Evolutionary conservation across 1,284 basidiomycete genomes (phyloP), one percentile per base, ranked within the genome.

Genomic region (Coniferiporia sulphurascens): DNA sequence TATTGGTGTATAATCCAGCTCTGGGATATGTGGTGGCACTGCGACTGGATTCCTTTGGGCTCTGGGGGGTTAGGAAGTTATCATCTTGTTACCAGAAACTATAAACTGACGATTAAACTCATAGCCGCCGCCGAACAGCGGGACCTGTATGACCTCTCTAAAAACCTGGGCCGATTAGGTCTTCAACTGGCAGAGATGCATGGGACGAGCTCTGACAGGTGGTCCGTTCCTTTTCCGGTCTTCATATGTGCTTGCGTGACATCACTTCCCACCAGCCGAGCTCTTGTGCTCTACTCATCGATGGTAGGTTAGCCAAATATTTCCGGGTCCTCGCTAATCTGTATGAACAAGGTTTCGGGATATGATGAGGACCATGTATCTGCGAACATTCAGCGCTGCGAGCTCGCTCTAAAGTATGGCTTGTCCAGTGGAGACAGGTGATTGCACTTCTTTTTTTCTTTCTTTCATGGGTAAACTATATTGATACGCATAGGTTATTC

Each of bases 11-110:
- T 57, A 36, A 21, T 43, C 9, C 58, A 87, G 84, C 34, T 81
- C 77, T 59, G 86, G 86, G 1, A 84, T 89, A 74, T 78, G 83
- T 41, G 78, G 85, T 19, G 85, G 85, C 9, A 83, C 84, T 10
- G 81, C 84, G 0, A 69, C 85, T 10, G 86, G 86, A 4, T 85
- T 89, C 68, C 85, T 87, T 66, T 88, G 84, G 84, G 80, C 81
- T n/a, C 68, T 87, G 5, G 81, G 79, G 70, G 83, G 84, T 84
- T 64, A 32, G 70, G 64, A 27, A 1, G 15, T 8, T 27, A n/a
- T 9, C 13, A 46, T 17, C 17, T 32, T 41, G 49, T 48, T 53
- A 10, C 52, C 34, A 4, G 51, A 19, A 27, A 51, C n/a, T 35
- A 51, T 5, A 22, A 35, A 49, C 52, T 58, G 65, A 63, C 19